Evolutionary conservation across 345 rosid genomes (phyloP), one percentile per base, ranked within the genome.

Genomic region (Leavenworthia alabamica): DNA sequence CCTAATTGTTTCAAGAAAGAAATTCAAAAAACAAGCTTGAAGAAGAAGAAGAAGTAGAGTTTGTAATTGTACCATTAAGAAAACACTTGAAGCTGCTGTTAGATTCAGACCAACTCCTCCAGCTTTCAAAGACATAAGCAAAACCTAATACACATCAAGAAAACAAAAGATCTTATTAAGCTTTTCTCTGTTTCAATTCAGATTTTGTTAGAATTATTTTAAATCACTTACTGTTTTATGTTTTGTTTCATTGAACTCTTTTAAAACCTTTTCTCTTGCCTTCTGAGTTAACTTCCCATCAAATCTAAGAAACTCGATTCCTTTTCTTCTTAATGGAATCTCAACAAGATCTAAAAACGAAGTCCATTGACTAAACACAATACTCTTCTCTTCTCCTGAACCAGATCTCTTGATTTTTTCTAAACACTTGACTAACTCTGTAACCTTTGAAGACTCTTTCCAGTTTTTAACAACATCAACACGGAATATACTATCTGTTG

Each of bases 331-430:
- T 64, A 86, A 44, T 12, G 85, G 81, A 60, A 86, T 81, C 74
- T 80, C 85, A 8, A 84, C 51, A 36, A 82, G 86, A 62, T 84
- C 85, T 44, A 84, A 20, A 69, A 86, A 84, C 6, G 88, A 82
- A 62, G 84, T 82, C 90, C 90, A 79, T 61, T 84, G 90, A 68
- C 95, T 82, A 53, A 86, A 86, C 14, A 86, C 78, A 12, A 84
- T 78, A 75, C 86, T 76, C 73, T 84, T 86, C 66, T 80, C 78
- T 0, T 80, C 78, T 0, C 84, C 79, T 13, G 50, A 70, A 55
- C 79, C 74, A 8, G 73, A 77, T 11, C n/a, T 29, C 41, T 37
- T 41, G 32, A 79, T 68, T 11, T 35, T n/a, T 32, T 80, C 84
- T 58, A 84, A 71, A 75, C 84, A 81, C 16, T 81, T 71, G 28